Base-by-base conservation (phyloP, 768 basidiomycete genomes). In the Mycena pura region DNA sequence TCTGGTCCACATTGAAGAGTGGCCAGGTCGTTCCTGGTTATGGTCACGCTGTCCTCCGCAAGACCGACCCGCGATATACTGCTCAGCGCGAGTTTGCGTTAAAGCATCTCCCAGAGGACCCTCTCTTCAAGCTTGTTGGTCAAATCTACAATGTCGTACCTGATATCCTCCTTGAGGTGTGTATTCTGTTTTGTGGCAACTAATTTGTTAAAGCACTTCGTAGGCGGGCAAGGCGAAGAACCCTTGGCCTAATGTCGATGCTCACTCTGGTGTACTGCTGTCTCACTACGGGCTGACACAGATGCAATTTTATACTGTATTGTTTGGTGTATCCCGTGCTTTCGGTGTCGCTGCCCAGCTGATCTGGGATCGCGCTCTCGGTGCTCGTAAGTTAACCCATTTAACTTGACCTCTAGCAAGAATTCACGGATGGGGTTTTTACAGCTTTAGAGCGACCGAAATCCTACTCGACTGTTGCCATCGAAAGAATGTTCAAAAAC, bases 231-330 rank as follows among this genome's bases (percentile, higher is more conserved):
- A 94, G 76, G 92, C 92, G 17, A 94, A 93, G 85, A 94, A 94
- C 81, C 92, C 92, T 2, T 94, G 91, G 91, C 96, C 96, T 43
- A 99, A 98, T 75, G 96, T 99, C 57, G 96, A 98, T 74, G 94
- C 96, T 48, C 95, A 96, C 81, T 98, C 96, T 15, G 95, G 93
- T 77, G 92, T 87, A 52, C 86, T 96, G 44, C 79, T 96, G 21
- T 90, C 90, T 27, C 81, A 95, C 78, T 95, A 95, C 70, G 93
- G 93, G 47, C 79, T 96, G 55, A 86, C 83, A 64, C 87, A 96
- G 77, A 95, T 96, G 90, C 86, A 93, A 73, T 98, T 92, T 84
- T 98, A 98, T 81, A 98, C 96, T 67, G 96, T 99, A 56, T 83
- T 97, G 61, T 97, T 97, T 76, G 95, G 95, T 81, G 92, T 97